A percentile compares a stretch with the other conserved stretches of the same genome.
Conservation (phyloP, 768 basidiomycete genomes). For the Guyanaporus albipodus region DNA sequence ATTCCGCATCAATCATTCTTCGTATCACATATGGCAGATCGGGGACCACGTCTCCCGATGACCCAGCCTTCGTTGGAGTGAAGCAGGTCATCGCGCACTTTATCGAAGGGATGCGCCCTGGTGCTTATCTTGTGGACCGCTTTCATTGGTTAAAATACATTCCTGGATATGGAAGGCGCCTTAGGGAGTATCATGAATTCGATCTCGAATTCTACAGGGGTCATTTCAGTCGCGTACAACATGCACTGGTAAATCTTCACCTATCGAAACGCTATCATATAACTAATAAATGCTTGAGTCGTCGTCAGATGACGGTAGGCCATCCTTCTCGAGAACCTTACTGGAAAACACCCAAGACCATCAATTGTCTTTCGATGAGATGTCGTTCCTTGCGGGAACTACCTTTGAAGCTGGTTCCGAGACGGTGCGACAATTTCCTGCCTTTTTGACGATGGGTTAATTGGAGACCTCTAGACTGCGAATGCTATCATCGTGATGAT, state of each 20-base stretch:
- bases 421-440: too few species aligned
- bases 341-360: constrained; percentile 46
- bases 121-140: constrained; percentile 33
- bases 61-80: constrained; percentile 22
- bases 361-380: constrained; percentile 47
- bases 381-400: constrained; percentile 54
- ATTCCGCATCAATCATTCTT: constrained; percentile 23
- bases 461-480: constrained; percentile 32
- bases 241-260: constrained; percentile 36
- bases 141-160: constrained; percentile 37
- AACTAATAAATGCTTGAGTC: constrained; percentile 6
- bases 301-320: constrained; percentile 4
- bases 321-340: constrained; percentile 50
- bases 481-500: constrained; percentile 47
- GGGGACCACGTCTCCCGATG: constrained; percentile 14
- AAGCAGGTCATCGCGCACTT: constrained; percentile 23
- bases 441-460: background rate
- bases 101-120: constrained; percentile 29
- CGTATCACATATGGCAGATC: constrained; percentile 27
- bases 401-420: constrained; percentile 60
- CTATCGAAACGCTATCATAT: fast-evolving
- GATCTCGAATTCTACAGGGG: constrained; percentile 50
- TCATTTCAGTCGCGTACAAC: constrained; percentile 42
- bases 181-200: constrained; percentile 47
- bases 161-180: constrained; percentile 45